Base-by-base conservation (phyloP, 2,329 filamentous ascomycete genomes). In the Aspergillus piperis region DNA sequence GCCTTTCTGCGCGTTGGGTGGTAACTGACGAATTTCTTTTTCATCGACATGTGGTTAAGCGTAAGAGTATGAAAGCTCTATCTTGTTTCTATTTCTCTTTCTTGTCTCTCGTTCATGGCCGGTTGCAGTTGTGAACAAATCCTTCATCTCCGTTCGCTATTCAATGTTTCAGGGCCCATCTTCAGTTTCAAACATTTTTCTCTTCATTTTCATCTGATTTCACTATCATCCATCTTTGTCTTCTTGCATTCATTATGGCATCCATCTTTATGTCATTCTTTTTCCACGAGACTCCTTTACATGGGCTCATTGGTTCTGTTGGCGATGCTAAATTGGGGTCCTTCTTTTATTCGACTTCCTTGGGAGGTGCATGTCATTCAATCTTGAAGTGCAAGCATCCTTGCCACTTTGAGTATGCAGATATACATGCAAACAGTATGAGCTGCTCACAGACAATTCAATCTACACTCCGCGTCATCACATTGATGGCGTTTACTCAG, bases 21-120 rank as follows among this genome's bases (percentile, higher is more conserved):
- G 64, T 66, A 61, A 60, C 63, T 74, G 70, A 75, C 71, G 72
- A 74, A 72, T 73, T 64, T 74, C 68, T 73, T 73, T 44, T 74
- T 66, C 66, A 55, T 69, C 66, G 64, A 63, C 63, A 62, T 66
- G 64, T 69, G 59, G 47, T 66, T 64, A 62, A 68, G 66, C 64
- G 62, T 71, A 68, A 70, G 72, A 70, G 71, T 71, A 71, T 66
- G 69, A 74, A 49, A 65, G 63, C 68, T 69, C 64, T 69, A 57
- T 53, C 54, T 58, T 57, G 47, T 62, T 59, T 63, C 7, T 60
- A 54, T 59, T 41, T 62, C 57, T 62, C 66, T 61, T 56, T 59
- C 58, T 64, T 70, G 70, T 72, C 72, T 62, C 69, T 75, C 73
- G 42, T 73, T 75, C 54, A 71, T 69, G 68, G 68, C 65, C 63